These are phyloP conservation scores for Pezicula neosporulosa DNA, from an alignment of 2,329 filamentous ascomycete genomes.

Conservation along the genomic window DNA sequence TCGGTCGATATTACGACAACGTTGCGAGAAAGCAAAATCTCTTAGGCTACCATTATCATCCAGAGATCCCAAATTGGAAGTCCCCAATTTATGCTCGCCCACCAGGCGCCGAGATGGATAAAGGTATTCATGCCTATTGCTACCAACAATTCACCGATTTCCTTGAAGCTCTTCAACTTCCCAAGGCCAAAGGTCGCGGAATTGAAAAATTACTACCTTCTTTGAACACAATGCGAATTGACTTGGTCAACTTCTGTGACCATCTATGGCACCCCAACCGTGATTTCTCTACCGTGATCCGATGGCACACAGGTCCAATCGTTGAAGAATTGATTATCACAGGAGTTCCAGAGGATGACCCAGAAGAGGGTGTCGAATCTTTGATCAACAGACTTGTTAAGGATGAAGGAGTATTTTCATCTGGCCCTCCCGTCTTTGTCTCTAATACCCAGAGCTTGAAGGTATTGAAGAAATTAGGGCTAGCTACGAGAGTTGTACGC, in stretches of 20 bases:
- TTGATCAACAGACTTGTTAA: conserved; percentile 11
- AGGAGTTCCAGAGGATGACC: conserved; percentile 8
- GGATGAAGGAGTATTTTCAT: conserved; percentile 13
- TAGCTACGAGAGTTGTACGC: conserved; percentile 7
- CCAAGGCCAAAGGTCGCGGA: not conserved
- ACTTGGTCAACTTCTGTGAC: conserved; percentile 19
- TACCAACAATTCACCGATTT: conserved; percentile 19
- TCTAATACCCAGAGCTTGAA: conserved; percentile 8
- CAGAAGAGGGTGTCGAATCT: conserved; percentile 2
- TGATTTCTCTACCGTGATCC: conserved; percentile 8
- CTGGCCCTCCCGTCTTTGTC: conserved; percentile 8
- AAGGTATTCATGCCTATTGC: conserved; percentile 18
- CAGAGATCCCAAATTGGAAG: conserved; percentile 3
- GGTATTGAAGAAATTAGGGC: conserved; percentile 3
- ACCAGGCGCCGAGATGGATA: conserved; percentile 9
- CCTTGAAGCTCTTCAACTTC: conserved; percentile 7
- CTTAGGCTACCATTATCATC: conserved; percentile 10
- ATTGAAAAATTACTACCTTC: conserved; percentile 12
- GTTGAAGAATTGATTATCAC: conserved; percentile 16
- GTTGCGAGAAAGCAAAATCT: conserved; percentile 21
- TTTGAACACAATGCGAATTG: conserved; percentile 11
- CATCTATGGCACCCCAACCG: conserved; percentile 12
- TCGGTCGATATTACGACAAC: conserved; percentile 54
- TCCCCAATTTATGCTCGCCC: conserved; percentile 11
- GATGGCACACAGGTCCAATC: conserved; percentile 15